phyloP scores from a whole-genome alignment of 2,329 filamentous ascomycete species.

The Fusarium sororula region DNA sequence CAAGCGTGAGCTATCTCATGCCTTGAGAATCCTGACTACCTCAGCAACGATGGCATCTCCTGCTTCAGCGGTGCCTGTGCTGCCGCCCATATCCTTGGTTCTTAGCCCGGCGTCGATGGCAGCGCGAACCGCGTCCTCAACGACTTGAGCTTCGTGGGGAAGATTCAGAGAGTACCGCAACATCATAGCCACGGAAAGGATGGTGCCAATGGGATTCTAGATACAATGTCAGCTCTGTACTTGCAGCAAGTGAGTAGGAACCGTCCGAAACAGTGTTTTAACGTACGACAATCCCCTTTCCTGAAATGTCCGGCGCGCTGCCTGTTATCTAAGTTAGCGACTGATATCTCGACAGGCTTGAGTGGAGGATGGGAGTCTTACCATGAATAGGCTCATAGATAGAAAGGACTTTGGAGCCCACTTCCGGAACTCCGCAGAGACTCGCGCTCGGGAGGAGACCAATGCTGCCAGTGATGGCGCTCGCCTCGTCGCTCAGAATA shows the following conservation, averaged over 20 bases:
- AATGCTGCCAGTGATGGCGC: conserved; percentile 90
- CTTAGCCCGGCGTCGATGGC: conserved; percentile 80
- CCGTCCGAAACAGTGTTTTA: background rate
- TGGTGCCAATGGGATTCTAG: conserved; percentile 81
- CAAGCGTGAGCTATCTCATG: background rate
- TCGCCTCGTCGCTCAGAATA: conserved; percentile 95
- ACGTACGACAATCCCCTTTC: conserved; percentile 77
- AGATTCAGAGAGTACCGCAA: conserved; percentile 86
- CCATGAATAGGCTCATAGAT: conserved; percentile 99
- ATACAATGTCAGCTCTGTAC: background rate
- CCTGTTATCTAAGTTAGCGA: conserved; percentile 9
- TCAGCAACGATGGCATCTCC: conserved; percentile 76
- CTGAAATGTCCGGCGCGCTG: conserved; percentile 74
- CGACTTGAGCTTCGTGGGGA: conserved; percentile 75
- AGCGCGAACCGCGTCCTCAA: conserved; percentile 81
- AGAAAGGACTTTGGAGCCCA: conserved; percentile 84
- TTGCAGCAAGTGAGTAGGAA: background rate
- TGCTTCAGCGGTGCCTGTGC: conserved; percentile 72
- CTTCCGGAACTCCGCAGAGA: conserved; percentile 85
- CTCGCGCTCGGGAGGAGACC: conserved; percentile 89
- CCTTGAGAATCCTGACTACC: conserved; percentile 28
- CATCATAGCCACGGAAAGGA: conserved; percentile 94
- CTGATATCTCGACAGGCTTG: background rate
- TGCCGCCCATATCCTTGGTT: conserved; percentile 86
- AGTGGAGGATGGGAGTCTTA: conserved; percentile 49